phyloP scores from a whole-genome alignment of 805 yeast genomes.

The Starmerella potacharoeniae region DNA sequence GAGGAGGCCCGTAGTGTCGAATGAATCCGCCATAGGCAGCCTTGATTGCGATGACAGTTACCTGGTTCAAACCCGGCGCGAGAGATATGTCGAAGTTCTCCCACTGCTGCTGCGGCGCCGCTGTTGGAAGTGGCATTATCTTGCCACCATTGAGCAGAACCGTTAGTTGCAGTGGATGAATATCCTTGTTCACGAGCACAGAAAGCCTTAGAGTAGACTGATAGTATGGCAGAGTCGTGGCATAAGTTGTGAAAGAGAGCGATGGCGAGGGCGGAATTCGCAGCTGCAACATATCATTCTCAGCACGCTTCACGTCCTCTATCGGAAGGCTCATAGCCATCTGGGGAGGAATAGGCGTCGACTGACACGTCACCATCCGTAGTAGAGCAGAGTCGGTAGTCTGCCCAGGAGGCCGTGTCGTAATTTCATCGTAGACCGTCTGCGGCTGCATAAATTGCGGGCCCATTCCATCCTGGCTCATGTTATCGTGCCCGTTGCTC shows the following conservation, averaged over 20 bases:
- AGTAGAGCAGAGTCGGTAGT: conserved; percentile 19
- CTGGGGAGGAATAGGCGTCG: conserved; percentile 19
- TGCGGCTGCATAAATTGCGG: conserved; percentile 19
- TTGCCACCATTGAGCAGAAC: conserved; percentile 27
- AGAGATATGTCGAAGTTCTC: conserved; percentile 27
- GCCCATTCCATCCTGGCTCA: background rate
- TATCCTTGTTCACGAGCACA: conserved; percentile 35
- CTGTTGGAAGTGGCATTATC: conserved; percentile 22
- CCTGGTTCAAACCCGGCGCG: conserved; percentile 29
- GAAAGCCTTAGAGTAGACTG: conserved; percentile 38
- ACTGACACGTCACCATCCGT: conserved; percentile 21
- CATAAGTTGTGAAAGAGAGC: conserved; percentile 20
- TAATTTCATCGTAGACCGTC: conserved; percentile 22
- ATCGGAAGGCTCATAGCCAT: conserved; percentile 16
- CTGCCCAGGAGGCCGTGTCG: conserved; percentile 20
- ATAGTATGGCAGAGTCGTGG: conserved; percentile 35
- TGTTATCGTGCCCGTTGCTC: background rate
- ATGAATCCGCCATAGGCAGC: conserved; percentile 20
- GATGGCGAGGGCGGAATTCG: conserved; percentile 21
- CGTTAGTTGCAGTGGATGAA: conserved; percentile 27
- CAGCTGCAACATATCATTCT: conserved; percentile 22
- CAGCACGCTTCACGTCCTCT: conserved; percentile 20
- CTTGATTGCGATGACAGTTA: conserved; percentile 25
- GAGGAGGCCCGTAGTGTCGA: conserved; percentile 25
- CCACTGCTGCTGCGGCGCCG: conserved; percentile 2